Conservation (phyloP, 2,329 filamentous ascomycete species). For the Chaetothyriales sp. region DNA sequence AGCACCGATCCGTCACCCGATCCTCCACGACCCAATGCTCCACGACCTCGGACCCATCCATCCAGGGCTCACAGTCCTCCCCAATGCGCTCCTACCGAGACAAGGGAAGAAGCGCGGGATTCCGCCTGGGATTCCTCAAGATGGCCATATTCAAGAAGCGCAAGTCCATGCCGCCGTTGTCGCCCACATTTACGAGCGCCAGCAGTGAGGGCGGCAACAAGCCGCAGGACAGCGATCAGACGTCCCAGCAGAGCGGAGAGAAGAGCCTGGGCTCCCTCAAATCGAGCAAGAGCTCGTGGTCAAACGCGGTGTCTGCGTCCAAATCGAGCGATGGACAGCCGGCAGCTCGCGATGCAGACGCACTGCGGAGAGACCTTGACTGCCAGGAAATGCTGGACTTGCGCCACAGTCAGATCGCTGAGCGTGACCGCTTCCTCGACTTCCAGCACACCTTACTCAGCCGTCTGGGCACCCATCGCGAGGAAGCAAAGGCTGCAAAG, state of each 20-base stretch:
- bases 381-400: slow-evolving; percentile 13
- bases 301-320: slow-evolving; percentile 5
- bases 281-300: slow-evolving; percentile 14
- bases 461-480: slow-evolving; percentile 9
- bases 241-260: slow-evolving; percentile 3
- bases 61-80: slow-evolving; percentile 3
- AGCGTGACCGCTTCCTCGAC: slow-evolving; percentile 16
- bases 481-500: slow-evolving; percentile 19
- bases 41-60: slow-evolving; percentile 2
- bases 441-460: slow-evolving; percentile 12
- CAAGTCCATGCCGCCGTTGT: slow-evolving; percentile 7
- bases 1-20: slow-evolving; percentile 10
- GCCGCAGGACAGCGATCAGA: slow-evolving; percentile 4
- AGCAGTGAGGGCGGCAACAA: slow-evolving; percentile 9
- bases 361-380: slow-evolving; percentile 13
- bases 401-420: slow-evolving; percentile 14
- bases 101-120: slow-evolving; percentile 12
- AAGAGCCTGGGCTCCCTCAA: slow-evolving; percentile 5
- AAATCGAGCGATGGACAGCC: slow-evolving; percentile 7
- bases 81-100: slow-evolving; percentile 7
- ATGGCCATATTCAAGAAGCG: slow-evolving; percentile 16
- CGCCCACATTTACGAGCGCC: slow-evolving; percentile 10
- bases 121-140: slow-evolving; percentile 14
- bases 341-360: slow-evolving; percentile 8
- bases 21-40: slow-evolving; percentile 9